A percentile compares a stretch with the other conserved stretches of the same genome.
phyloP scores from a whole-genome alignment of 768 basidiomycete species.

The Sporobolomyces roseus region DNA sequence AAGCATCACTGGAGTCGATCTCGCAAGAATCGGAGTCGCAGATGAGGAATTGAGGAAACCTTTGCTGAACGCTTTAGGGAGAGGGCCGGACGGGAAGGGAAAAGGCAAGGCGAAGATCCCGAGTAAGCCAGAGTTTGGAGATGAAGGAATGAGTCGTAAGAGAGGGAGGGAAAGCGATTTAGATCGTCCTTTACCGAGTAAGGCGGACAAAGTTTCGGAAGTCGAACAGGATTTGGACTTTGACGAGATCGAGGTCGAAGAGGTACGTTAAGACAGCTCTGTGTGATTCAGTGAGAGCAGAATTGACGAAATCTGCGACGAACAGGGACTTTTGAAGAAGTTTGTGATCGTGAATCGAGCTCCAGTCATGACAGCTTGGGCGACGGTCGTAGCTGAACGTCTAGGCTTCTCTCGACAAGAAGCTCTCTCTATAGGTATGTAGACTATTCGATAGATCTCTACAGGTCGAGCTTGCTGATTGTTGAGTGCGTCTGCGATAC shows the following conservation, averaged over 20 bases:
- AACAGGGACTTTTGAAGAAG: conserved; percentile 61
- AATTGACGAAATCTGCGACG: no score
- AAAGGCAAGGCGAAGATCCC: conserved; percentile 26
- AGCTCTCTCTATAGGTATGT: conserved; percentile 79
- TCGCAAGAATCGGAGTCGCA: conserved; percentile 58
- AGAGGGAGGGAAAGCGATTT: conserved; percentile 56
- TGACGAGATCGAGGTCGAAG: conserved; percentile 67
- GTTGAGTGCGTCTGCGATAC: not conserved
- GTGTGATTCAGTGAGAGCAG: no score
- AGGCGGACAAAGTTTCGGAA: conserved; percentile 53
- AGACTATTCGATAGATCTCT: no score
- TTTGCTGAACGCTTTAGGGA: conserved; percentile 5
- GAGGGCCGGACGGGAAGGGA: conserved; percentile 13
- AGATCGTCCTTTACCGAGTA: conserved; percentile 62
- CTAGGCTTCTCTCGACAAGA: conserved; percentile 84
- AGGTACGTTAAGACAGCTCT: conserved; percentile 57
- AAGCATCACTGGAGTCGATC: conserved; percentile 60
- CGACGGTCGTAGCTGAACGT: conserved; percentile 74
- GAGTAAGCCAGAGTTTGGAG: conserved; percentile 35
- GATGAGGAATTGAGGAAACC: conserved; percentile 38
- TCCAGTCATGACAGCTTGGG: conserved; percentile 92
- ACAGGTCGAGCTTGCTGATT: no score
- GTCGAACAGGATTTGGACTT: conserved; percentile 63
- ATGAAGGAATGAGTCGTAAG: conserved; percentile 50
- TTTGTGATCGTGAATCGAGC: conserved; percentile 77